phyloP scores from a whole-genome alignment of 306 rosid genomes.

The Cicer chorassanicum region DNA sequence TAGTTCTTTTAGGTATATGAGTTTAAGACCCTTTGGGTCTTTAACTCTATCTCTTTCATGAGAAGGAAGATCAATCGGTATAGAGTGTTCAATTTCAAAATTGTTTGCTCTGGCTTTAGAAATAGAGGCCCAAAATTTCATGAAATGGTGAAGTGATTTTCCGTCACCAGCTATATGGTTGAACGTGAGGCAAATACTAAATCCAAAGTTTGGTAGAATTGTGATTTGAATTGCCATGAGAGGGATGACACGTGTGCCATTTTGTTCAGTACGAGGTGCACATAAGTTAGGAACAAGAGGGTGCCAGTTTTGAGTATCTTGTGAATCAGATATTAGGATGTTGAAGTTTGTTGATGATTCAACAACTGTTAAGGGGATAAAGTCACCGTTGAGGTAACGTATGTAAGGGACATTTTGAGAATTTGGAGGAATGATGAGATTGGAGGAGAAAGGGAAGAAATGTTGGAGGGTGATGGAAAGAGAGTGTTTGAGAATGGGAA shows the following conservation, averaged over 20 bases:
- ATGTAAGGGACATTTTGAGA: constrained; percentile 31
- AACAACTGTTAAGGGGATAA: constrained; percentile 35
- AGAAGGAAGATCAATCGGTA: constrained; percentile 32
- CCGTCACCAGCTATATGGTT: constrained; percentile 38
- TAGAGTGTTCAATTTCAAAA: neutral
- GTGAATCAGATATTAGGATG: constrained; percentile 24
- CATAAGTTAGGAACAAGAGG: constrained; percentile 6
- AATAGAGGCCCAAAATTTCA: constrained; percentile 48
- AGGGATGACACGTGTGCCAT: neutral
- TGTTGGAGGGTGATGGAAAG: constrained; percentile 53
- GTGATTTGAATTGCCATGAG: constrained; percentile 45
- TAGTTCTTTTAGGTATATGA: neutral
- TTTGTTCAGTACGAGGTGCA: neutral
- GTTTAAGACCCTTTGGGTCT: constrained; percentile 40
- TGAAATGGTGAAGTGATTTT: constrained; percentile 41
- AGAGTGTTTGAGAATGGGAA: constrained; percentile 50
- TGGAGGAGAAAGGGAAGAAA: constrained; percentile 48
- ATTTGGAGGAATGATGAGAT: constrained; percentile 40
- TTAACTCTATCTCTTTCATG: constrained; percentile 22
- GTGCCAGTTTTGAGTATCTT: constrained; percentile 31
- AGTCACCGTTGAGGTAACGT: constrained; percentile 20
- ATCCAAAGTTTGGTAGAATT: constrained; percentile 16
- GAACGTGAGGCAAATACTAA: constrained; percentile 10
- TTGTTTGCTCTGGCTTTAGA: constrained; percentile 15
- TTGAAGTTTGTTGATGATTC: constrained; percentile 29